Base-by-base conservation (phyloP, 805 yeast genomes). In the Kazachstania africana region DNA sequence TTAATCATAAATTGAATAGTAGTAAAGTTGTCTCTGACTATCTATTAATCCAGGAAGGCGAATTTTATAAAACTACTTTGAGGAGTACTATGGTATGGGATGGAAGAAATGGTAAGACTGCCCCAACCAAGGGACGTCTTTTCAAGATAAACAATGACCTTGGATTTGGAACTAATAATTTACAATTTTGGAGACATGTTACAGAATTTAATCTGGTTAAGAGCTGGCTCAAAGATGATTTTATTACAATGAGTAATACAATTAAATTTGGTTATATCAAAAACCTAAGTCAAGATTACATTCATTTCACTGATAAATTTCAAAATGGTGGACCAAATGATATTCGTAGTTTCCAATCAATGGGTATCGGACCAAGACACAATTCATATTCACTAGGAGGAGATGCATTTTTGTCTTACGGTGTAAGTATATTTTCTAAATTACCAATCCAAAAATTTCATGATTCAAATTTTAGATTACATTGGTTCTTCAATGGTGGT, bases 261-360 rank as follows among this genome's bases (percentile, higher is more conserved):
- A 45, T 65, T 4, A 67, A 66, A 27, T 59, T 69, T 24, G 95
- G 94, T 4, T 62, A 64, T 34, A 59, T 82, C 18, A 56, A 61
- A 35, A 60, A 70, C 33, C 48, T 66, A 16, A 44, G 44, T 15
- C 46, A 38, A 34, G 56, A 33, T 48, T 77, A 51, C 8, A 38
- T 66, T 2, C 87, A 80, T 45, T 48, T 77, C 19, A 68, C 77
- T 48, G 98, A 88, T 53, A 68, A 81, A 40, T 88, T 87, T 51
- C 82, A 76, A 47, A 62, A 81, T 27, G 94, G 95, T 12, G 95
- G 95, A 0, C 70, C 75, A 10, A 68, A 74, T 33, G 78, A 77
- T 33, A 72, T 84, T 18, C 63, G 79, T 35, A 84, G 87, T 1
- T 82, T 79, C 47, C 63, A 70, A 21, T 60, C 68, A 32, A 77